phyloP scores from a whole-genome alignment of 73 alveolate genomes.

The Tetrahymena borealis region DNA sequence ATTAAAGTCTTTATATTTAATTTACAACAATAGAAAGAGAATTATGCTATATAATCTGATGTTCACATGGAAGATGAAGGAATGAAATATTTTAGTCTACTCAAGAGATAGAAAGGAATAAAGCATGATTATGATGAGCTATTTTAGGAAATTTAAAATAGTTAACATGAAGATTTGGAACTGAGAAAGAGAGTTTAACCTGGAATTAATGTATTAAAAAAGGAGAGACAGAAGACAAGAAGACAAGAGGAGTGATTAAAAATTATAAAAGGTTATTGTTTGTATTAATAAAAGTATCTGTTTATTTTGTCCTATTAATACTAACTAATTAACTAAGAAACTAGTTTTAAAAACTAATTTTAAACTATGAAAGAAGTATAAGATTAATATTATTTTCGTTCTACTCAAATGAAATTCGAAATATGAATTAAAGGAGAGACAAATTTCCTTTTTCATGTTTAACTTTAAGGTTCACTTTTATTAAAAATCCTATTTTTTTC shows the following conservation, averaged over 20 bases:
- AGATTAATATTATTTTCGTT: too few relatives aligned
- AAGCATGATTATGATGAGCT: not conserved
- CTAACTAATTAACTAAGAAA: too few relatives aligned
- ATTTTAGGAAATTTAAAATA: not conserved
- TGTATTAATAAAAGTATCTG: too few relatives aligned
- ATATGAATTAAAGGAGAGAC: too few relatives aligned
- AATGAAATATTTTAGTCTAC: not conserved
- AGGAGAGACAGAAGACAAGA: not conserved
- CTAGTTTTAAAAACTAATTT: too few relatives aligned
- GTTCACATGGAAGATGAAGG: not conserved
- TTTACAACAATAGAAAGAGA: not conserved
- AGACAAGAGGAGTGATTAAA: not conserved
- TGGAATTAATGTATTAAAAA: not conserved
- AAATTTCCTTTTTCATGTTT: too few relatives aligned
- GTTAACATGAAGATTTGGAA: not conserved
- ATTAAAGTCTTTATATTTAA: not conserved
- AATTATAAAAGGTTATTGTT: too few relatives aligned
- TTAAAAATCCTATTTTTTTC: too few relatives aligned
- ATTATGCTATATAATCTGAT: not conserved
- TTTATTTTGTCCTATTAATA: too few relatives aligned
- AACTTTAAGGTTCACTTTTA: too few relatives aligned
- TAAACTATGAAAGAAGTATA: too few relatives aligned
- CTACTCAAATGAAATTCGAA: too few relatives aligned
- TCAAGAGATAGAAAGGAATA: not conserved
- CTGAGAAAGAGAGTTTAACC: not conserved